phyloP scores from a whole-genome alignment of 2,329 filamentous ascomycete genomes.

The Daldinia eschscholtzii region DNA sequence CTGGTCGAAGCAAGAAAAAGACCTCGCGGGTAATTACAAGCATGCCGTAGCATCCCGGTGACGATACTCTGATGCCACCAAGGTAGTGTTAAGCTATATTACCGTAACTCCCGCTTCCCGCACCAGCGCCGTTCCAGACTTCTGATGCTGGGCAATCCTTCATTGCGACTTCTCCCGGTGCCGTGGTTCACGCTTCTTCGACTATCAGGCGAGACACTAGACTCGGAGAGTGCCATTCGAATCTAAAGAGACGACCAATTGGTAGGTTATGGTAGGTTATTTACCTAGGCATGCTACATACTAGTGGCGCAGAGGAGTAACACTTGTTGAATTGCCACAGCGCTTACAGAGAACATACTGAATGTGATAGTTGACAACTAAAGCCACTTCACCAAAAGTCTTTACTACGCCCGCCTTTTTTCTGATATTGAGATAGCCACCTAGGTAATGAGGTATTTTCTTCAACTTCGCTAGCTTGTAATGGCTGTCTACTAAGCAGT shows the following conservation, averaged over 20 bases:
- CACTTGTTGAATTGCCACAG: constrained; percentile 24
- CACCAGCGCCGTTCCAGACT: constrained; percentile 19
- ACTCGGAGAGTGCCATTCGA: constrained; percentile 27
- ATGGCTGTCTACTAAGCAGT: background rate
- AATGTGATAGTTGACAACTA: constrained; percentile 17
- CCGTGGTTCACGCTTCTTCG: constrained; percentile 27
- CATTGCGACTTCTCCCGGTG: constrained; percentile 25
- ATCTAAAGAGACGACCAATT: constrained; percentile 29
- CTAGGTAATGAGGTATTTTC: background rate
- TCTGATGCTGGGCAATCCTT: constrained; percentile 12
- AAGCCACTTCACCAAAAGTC: background rate
- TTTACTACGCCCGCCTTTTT: background rate
- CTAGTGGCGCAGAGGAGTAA: constrained; percentile 28
- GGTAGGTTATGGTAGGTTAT: constrained; percentile 18
- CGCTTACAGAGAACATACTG: constrained; percentile 26
- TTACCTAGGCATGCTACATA: background rate
- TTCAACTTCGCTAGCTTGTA: background rate
- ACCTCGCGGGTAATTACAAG: constrained; percentile 38
- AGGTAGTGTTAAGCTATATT: constrained; percentile 26
- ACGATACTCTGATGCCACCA: constrained; percentile 30
- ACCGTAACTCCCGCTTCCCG: constrained; percentile 20
- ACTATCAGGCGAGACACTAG: constrained; percentile 31
- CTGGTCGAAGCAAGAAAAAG: constrained; percentile 15
- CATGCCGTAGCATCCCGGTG: constrained; percentile 21
- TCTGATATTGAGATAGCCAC: background rate